Percentiles rank a stretch among this genome's conserved stretches.
Evolutionary conservation across 192 early-diverging fungal genomes (phyloP).

Genomic region (Coemansia umbellata): DNA sequence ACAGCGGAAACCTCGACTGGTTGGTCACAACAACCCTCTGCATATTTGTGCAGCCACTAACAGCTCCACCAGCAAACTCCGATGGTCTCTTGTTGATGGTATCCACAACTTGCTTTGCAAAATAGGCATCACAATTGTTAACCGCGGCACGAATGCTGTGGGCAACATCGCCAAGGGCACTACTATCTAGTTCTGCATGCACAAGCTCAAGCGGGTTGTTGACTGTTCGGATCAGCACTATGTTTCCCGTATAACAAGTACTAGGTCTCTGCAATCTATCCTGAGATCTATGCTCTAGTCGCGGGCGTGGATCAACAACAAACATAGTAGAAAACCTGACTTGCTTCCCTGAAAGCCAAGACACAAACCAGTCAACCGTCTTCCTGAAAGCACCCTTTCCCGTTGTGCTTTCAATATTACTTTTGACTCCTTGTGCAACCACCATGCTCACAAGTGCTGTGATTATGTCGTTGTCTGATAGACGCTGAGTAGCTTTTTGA

Average conservation of each 20-base stretch:
- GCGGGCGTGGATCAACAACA: too few relatives aligned
- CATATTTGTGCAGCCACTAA: neutral
- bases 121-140: constrained; percentile 9
- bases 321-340: too few relatives aligned
- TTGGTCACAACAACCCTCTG: constrained; percentile 15
- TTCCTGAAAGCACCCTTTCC: too few relatives aligned
- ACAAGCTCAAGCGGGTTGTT: constrained; percentile 23
- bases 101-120: constrained; percentile 32
- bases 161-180: constrained; percentile 27
- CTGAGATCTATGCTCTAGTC: too few relatives aligned
- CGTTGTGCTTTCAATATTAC: too few relatives aligned
- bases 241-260: too few relatives aligned
- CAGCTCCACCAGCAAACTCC: neutral
- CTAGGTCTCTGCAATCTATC: too few relatives aligned
- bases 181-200: too few relatives aligned
- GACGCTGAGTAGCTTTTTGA: too few relatives aligned
- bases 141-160: constrained; percentile 1
- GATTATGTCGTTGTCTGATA: constrained; percentile 21
- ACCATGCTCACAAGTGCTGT: constrained; percentile 9
- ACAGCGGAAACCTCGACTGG: constrained; percentile 17
- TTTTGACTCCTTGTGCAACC: neutral
- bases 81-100: constrained; percentile 13
- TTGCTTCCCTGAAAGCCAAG: too few relatives aligned
- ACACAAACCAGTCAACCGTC: too few relatives aligned
- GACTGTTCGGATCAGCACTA: too few relatives aligned